Evolutionary conservation across 371 early-diverging fungal species (phyloP), one percentile per base, ranked within the genome.

Genomic region (Mortierella sp.): DNA sequence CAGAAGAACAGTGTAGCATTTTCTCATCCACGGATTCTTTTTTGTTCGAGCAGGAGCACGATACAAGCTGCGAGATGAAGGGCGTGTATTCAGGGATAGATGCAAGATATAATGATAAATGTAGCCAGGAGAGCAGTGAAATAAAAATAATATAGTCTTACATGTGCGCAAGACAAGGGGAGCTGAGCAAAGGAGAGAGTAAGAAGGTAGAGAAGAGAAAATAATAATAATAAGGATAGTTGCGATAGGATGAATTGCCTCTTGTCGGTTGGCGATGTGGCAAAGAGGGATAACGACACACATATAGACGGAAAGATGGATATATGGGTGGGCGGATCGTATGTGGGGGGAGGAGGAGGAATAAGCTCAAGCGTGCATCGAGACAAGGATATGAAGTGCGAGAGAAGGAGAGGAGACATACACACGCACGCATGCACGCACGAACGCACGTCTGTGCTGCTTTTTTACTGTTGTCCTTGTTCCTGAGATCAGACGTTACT

Each of bases 201-300:
- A 30, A 35, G 4, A 60, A 60, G 61, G 2, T 37, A 37, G 9
- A 60, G 51, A 47, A 22, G 18, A 6, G 49, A 9, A 24, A 49
- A 26, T 57, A 35, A 5, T n/a, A 55, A 57, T 59, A 71, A 71
- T 28, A 71, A 64, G 65, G 72, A 71, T 71, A 55, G n/a, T 30
- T 57, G 64, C 64, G 64, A 70, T 49, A 39, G 39, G 66, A 55
- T n/a, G 51, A 51, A 11, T 14, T 26, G 26, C 40, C 55, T 54
- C n/a, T 45, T 40, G 49, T 64, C 37, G 39, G 47, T 71, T 64
- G 39, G 32, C 55, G 60, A 64, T 71, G 49, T 64, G 60, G 58
- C 8, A n/a, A 52, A 55, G 20, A 32, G 58, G 52, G 32, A 26
- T 18, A 61, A 60, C 37, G 37, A 37, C n/a, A 32, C 14, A 39